Evolutionary conservation across 208 protist genomes (phyloP), one percentile per base, ranked within the genome.

Genomic region (Leptomonas pyrrhocoris): DNA sequence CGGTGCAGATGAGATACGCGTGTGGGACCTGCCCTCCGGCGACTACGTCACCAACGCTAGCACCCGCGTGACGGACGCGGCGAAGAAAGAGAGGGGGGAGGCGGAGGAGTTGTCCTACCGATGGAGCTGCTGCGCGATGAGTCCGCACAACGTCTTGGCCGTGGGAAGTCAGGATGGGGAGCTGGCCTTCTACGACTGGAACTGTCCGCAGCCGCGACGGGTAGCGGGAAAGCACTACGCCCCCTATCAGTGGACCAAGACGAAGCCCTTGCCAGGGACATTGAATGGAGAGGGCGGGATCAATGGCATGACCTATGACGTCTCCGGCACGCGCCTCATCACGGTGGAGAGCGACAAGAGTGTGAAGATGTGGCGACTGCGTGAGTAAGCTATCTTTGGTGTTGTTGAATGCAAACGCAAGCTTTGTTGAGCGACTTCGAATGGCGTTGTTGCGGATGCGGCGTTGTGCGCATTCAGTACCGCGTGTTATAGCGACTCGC

Each of bases 291-390:
- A 99, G 74, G 85, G 86, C 0, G 98, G 97, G 38, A 96, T 99
- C 28, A 97, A 95, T 62, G 59, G 73, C 12, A 56, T 93, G 34
- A 59, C 83, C 2, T 99, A 98, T 64, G 98, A 99, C 87, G 61
- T 81, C n/a, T 98, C 98, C 9, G 98, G 98, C 40, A 94, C 94
- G n/a, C 92, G 98, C 31, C 84, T 99, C 57, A 98, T 99, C 72
- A 99, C 98, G 0, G 89, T 90, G 27, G 98, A 99, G 74, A 98
- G 94, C 38, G 99, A 99, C 83, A 99, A 99, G 88, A 97, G 97
- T 36, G 96, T 99, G 25, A 98, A 98, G 69, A 84, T 98, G 8
- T 99, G 92, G 90, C 73, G 79, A 7, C 48, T 79, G 27, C 81
- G 81, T 42, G 83, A 90, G 31, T 84, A 78, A 56, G 18, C 16